Base-by-base conservation (phyloP, 768 basidiomycete genomes). In the Suillus subaureus region DNA sequence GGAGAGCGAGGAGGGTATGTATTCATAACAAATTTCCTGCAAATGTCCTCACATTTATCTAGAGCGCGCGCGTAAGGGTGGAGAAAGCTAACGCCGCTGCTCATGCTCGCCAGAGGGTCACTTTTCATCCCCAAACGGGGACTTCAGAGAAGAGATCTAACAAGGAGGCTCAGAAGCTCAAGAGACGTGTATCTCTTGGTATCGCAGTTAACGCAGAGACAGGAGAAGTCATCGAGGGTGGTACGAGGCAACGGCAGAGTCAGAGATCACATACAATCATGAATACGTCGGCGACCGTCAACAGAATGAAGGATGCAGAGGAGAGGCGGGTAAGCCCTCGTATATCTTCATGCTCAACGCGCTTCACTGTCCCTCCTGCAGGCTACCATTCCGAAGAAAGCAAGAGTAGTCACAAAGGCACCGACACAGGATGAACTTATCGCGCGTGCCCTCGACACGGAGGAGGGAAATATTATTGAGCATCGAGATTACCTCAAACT, bases 381-480 rank as follows among this genome's bases (percentile, higher is more conserved):
- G 88, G 85, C 87, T 15, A 80, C 88, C 0, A 68, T 80, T 12
- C 86, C 89, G 1, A 92, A 88, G 78, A 90, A 89, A 70, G 72
- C 77, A 8, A 91, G 87, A 71, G 74, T 76, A 3, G 81, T 80
- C 62, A 81, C 78, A 28, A 87, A 82, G 37, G 74, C 79, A 6
- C 84, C 82, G 52, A 93, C 93, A 0, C 94, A 96, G 71, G 90
- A 86, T n/a, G 92, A 96, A 70, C 84, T 96, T 9, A 90, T 96
- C 64, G 88, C 87, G 2, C 86, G 86, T 8, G 94, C 94, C 0
- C 84, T 96, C 21, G 92, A 94, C 70, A 93, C 89, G 61, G 94
- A 96, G 75, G 94, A 94, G 75, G 88, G 89, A 0, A 96, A 96
- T 73, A 87, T 89, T 26, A 82, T 83, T 6, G 89, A 93, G 56